phyloP scores from a whole-genome alignment of 2,329 filamentous ascomycete species.

The Claviceps monticola region DNA sequence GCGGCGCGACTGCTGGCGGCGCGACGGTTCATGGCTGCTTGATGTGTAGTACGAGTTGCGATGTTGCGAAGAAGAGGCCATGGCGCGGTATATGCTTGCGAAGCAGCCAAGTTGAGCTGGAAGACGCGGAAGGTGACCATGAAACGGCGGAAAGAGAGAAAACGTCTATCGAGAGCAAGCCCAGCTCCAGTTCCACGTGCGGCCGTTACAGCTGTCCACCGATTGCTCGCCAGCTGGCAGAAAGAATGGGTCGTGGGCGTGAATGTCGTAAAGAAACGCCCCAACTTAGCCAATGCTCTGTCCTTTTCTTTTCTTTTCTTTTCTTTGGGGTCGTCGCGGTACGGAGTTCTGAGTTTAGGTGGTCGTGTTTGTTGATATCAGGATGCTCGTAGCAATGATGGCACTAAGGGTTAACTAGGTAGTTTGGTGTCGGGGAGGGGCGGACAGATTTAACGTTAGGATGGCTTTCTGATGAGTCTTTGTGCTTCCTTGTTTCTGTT shows the following conservation, averaged over 20 bases:
- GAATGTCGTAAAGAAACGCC: neutral
- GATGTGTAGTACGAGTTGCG: conserved; percentile 39
- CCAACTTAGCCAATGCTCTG: neutral
- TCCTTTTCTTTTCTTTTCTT: neutral
- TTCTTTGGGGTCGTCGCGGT: neutral
- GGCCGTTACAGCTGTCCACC: neutral
- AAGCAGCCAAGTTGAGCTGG: neutral
- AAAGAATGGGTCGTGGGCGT: neutral
- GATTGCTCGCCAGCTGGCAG: conserved; percentile 2
- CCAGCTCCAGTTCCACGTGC: conserved; percentile 1
- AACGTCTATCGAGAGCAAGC: conserved; percentile 1
- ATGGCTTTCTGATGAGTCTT: neutral
- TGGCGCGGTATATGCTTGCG: conserved; percentile 14
- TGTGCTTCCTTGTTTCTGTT: neutral
- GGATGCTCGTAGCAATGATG: conserved; percentile 1
- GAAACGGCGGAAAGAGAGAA: neutral
- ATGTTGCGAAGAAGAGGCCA: conserved; percentile 36
- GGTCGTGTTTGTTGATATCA: neutral
- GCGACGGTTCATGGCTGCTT: conserved; percentile 22
- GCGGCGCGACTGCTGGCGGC: conserved; percentile 29
- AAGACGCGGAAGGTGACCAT: neutral
- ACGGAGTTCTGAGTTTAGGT: neutral
- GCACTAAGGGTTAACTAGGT: neutral
- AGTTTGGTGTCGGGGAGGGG: neutral
- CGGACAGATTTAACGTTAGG: neutral